phyloP scores from a whole-genome alignment of 805 yeast genomes.

The Metschnikowia cubensis region DNA sequence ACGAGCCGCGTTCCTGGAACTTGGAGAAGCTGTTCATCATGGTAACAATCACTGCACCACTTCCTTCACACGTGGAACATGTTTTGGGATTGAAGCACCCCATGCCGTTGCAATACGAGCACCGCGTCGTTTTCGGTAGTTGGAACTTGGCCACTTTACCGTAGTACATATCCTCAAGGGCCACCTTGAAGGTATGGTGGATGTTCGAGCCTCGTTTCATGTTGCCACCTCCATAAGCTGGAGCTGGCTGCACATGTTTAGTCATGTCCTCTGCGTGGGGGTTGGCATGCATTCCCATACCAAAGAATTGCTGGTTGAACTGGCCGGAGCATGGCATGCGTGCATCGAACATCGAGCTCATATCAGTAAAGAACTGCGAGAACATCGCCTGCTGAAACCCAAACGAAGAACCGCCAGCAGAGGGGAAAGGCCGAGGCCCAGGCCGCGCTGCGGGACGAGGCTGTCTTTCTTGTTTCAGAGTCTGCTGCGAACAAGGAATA shows the following conservation, averaged over 20 bases:
- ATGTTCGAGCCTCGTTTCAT: slow-evolving; percentile 37
- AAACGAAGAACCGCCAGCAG: slow-evolving; percentile 5
- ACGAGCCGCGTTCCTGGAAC: slow-evolving; percentile 33
- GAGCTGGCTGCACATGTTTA: slow-evolving; percentile 9
- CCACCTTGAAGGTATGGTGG: slow-evolving; percentile 49
- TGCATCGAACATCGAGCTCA: slow-evolving; percentile 24
- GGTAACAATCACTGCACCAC: slow-evolving; percentile 44
- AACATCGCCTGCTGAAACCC: slow-evolving; percentile 21
- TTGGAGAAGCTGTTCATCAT: slow-evolving; percentile 40
- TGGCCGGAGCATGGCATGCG: slow-evolving; percentile 4
- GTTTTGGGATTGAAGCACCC: slow-evolving; percentile 43
- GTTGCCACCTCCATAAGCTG: slow-evolving; percentile 1
- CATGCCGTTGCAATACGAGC: slow-evolving; percentile 47
- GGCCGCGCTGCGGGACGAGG: background rate
- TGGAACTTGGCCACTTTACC: slow-evolving; percentile 57
- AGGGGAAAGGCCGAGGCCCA: background rate
- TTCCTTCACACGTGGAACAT: slow-evolving; percentile 41
- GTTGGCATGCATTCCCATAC: slow-evolving; percentile 1
- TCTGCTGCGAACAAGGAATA: slow-evolving; percentile 6
- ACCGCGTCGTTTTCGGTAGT: slow-evolving; percentile 47
- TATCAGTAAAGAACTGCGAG: slow-evolving; percentile 35
- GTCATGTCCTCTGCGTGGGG: slow-evolving; percentile 1
- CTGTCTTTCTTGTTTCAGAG: slow-evolving; percentile 1
- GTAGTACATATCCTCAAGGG: slow-evolving; percentile 51
- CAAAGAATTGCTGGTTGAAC: slow-evolving; percentile 4